A percentile compares a stretch with the other conserved stretches of the same genome.
These are phyloP conservation scores for Rosellinia necatrix DNA, from an alignment of 2,329 filamentous ascomycete genomes.

Conservation along the genomic window DNA sequence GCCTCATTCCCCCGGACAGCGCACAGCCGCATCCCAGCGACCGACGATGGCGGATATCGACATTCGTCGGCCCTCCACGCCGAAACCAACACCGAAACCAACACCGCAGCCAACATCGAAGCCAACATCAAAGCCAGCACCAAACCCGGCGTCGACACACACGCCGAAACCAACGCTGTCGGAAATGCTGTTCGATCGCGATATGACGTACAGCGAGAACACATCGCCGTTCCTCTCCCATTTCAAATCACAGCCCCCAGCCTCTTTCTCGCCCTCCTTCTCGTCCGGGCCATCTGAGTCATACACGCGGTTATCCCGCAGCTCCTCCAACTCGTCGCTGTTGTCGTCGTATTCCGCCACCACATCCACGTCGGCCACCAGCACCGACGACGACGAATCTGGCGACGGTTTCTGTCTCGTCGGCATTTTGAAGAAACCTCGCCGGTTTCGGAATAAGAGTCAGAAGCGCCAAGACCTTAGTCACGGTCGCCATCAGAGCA, in stretches of 20 bases:
- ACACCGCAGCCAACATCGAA: too few relatives aligned
- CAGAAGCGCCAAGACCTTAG: neutral
- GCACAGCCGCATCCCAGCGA: too few relatives aligned
- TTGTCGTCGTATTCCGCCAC: conserved; percentile 11
- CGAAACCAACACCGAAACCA: too few relatives aligned
- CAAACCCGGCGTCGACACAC: too few relatives aligned
- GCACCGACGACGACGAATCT: neutral
- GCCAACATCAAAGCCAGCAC: too few relatives aligned
- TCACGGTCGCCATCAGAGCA: neutral
- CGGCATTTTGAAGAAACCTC: conserved; percentile 19
- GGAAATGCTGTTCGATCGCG: too few relatives aligned
- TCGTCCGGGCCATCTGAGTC: conserved; percentile 10
- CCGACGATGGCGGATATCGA: too few relatives aligned
- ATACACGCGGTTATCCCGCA: conserved; percentile 8
- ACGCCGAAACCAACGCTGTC: too few relatives aligned
- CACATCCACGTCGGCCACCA: neutral
- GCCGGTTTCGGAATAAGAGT: neutral
- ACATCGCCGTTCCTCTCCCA: neutral
- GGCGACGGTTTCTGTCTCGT: neutral
- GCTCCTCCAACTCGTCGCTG: conserved; percentile 17
- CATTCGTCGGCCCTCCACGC: too few relatives aligned
- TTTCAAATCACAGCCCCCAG: neutral
- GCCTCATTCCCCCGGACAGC: too few relatives aligned
- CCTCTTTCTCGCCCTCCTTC: conserved; percentile 1
- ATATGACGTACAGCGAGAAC: too few relatives aligned